Evolutionary conservation across 495 filamentous ascomycete genomes (phyloP).

Genomic region (Gamarada debralockiae): DNA sequence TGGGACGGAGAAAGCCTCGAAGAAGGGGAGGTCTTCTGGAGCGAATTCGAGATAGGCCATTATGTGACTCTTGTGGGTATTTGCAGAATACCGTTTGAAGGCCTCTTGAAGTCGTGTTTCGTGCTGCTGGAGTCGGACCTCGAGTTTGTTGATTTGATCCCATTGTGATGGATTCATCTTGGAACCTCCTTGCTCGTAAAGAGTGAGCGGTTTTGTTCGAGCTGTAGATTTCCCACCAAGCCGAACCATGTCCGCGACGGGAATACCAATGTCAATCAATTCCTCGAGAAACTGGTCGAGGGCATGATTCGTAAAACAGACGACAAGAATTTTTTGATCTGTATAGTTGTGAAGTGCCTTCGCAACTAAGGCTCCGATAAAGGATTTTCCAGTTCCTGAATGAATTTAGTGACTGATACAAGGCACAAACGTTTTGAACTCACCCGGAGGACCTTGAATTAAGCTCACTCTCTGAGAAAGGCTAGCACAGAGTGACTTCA

Average conservation of each 20-base stretch:
- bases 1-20: slow-evolving; percentile 52
- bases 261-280: slow-evolving; percentile 59
- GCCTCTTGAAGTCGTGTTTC: slow-evolving; percentile 17
- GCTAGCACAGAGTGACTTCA: slow-evolving; percentile 48
- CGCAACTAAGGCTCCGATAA: slow-evolving; percentile 65
- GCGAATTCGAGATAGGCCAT: slow-evolving; percentile 64
- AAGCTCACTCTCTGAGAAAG: slow-evolving; percentile 52
- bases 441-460: slow-evolving; percentile 77
- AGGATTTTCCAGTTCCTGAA: slow-evolving; percentile 78
- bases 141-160: slow-evolving; percentile 11
- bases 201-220: slow-evolving; percentile 40
- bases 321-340: slow-evolving; percentile 52
- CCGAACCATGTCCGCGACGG: slow-evolving; percentile 50
- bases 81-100: slow-evolving; percentile 25
- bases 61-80: slow-evolving; percentile 29
- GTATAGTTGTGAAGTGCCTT: slow-evolving; percentile 54
- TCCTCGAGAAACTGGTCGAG: slow-evolving; percentile 74
- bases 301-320: slow-evolving; percentile 68
- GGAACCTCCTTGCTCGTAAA: slow-evolving; percentile 39
- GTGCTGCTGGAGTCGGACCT: slow-evolving; percentile 3
- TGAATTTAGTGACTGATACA: not conserved
- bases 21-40: slow-evolving; percentile 46
- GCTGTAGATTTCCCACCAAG: slow-evolving; percentile 59
- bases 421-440: slow-evolving; percentile 3
- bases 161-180: slow-evolving; percentile 12